Evolutionary conservation across 1,139 yeast species (phyloP).

Genomic region (Saccharomyces uvarum): DNA sequence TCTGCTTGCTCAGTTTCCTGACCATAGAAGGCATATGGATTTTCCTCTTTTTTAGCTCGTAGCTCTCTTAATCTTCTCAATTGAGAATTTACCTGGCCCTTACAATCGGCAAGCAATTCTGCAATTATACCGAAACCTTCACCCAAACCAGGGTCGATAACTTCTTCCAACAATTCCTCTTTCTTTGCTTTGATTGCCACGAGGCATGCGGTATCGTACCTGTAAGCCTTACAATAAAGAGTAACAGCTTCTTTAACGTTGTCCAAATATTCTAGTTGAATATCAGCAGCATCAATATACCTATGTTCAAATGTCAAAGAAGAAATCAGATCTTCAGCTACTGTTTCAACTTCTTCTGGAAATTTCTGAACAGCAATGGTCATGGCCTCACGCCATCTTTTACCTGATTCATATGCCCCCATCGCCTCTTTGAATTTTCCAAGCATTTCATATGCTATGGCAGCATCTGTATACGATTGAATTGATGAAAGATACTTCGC

Average conservation of each 20-base stretch:
- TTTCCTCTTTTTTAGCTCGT: constrained; percentile 70
- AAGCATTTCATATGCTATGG: constrained; percentile 65
- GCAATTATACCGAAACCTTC: constrained; percentile 87
- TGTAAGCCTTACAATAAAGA: constrained; percentile 67
- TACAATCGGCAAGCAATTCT: constrained; percentile 86
- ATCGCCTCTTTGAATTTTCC: constrained; percentile 52
- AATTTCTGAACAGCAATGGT: constrained; percentile 43
- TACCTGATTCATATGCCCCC: constrained; percentile 59
- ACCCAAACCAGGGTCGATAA: constrained; percentile 66
- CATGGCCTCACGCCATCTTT: constrained; percentile 81
- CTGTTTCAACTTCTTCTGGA: constrained; percentile 35
- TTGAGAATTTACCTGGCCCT: constrained; percentile 77
- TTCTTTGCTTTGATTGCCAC: constrained; percentile 43
- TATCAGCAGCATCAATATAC: constrained; percentile 77
- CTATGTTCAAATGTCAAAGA: constrained; percentile 61
- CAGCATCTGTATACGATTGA: constrained; percentile 65
- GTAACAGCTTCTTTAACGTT: constrained; percentile 56
- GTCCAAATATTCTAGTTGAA: constrained; percentile 55
- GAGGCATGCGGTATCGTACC: constrained; percentile 69
- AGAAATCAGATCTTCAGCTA: constrained; percentile 53
- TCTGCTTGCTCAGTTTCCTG: constrained; percentile 75
- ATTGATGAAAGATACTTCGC: constrained; percentile 53
- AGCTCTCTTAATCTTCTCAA: constrained; percentile 75
- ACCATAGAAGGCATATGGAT: constrained; percentile 80
- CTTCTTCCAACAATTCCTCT: constrained; percentile 43